Evolutionary conservation across 768 basidiomycete species (phyloP).

Genomic region (Trametes gibbosa): DNA sequence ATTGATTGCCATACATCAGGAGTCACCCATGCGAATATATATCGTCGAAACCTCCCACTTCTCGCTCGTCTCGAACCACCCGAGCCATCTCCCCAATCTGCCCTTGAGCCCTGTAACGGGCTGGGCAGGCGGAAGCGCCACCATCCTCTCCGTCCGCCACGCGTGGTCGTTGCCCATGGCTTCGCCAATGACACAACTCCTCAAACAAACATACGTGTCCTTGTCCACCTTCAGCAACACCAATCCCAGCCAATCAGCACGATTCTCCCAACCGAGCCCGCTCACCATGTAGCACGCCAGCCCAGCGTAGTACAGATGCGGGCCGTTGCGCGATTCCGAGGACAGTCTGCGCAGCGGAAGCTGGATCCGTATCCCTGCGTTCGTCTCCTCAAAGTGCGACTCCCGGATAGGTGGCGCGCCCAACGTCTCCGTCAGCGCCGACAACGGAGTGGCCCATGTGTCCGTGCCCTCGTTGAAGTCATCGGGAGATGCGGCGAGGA

Average conservation of each 20-base stretch:
- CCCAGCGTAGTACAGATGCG: background rate
- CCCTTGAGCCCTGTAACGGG: too few species aligned
- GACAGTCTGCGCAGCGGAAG: background rate
- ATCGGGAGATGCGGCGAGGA: background rate
- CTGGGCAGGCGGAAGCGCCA: too few species aligned
- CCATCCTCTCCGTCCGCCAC: too few species aligned
- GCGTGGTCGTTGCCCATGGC: too few species aligned
- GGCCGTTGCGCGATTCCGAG: background rate
- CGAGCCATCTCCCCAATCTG: too few species aligned
- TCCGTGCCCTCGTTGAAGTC: background rate
- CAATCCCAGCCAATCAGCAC: background rate
- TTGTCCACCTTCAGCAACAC: background rate
- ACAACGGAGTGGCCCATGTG: background rate
- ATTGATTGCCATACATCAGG: background rate
- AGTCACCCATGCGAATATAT: background rate
- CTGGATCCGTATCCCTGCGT: background rate
- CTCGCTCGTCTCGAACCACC: too few species aligned
- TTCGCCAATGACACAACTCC: too few species aligned
- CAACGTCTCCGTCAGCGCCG: background rate
- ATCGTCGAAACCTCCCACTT: background rate
- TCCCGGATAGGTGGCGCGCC: background rate
- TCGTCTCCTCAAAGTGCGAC: background rate
- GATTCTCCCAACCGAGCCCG: background rate
- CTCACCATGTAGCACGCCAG: background rate
- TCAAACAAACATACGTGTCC: background rate